A percentile compares a stretch with the other conserved stretches of the same genome.
phyloP scores from a whole-genome alignment of 108 stramenopile genomes.

The Pseudonitzschia pungens region DNA sequence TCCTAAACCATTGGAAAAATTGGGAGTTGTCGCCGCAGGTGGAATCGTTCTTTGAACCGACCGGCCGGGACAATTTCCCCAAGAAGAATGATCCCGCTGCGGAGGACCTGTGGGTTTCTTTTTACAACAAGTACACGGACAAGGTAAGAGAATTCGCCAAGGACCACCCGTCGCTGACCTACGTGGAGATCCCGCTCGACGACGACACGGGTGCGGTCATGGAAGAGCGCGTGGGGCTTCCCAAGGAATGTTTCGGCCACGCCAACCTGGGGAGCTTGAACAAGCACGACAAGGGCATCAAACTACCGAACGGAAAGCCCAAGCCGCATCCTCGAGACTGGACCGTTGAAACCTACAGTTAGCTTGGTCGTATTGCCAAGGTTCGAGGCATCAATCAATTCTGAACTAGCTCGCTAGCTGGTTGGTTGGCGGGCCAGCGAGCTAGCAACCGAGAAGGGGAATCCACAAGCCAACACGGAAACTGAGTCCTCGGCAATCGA shows the following conservation, averaged over 20 bases:
- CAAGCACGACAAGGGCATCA: not conserved
- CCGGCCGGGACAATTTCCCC: not conserved
- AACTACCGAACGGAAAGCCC: not conserved
- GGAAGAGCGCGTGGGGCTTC: not conserved
- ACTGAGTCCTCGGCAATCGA: too few species aligned
- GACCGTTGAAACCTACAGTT: not conserved
- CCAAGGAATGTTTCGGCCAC: not conserved
- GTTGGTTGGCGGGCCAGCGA: too few species aligned
- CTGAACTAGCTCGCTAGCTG: too few species aligned
- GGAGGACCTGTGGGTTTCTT: not conserved
- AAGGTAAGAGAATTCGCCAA: not conserved
- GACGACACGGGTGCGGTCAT: not conserved
- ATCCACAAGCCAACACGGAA: too few species aligned
- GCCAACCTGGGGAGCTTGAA: not conserved
- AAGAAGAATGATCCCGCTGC: not conserved
- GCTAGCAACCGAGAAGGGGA: too few species aligned
- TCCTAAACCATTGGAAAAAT: not conserved
- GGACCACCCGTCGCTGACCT: not conserved
- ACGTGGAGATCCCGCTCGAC: not conserved
- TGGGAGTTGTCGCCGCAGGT: not conserved
- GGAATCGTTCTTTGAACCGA: not conserved
- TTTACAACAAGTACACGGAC: constrained; percentile 3
- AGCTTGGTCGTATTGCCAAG: too few species aligned
- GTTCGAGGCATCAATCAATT: too few species aligned
- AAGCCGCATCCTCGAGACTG: not conserved